A percentile compares a stretch with the other conserved stretches of the same genome.
These are phyloP conservation scores for Lagenaria siceraria DNA, from an alignment of 306 rosid genomes.

Conservation along the genomic window DNA sequence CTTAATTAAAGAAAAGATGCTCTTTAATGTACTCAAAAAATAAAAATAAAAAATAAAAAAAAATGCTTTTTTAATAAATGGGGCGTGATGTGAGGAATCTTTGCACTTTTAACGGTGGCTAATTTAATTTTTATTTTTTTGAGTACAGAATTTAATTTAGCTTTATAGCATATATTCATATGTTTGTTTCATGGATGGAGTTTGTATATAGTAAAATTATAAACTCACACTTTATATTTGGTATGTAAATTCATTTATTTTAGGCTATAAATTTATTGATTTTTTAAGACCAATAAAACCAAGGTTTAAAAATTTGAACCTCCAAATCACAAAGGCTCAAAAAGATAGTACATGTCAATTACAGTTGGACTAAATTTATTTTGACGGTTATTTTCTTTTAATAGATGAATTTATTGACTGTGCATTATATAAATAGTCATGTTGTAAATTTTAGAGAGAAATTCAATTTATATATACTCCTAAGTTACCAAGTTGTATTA, in stretches of 20 bases:
- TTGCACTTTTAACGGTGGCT: neutral
- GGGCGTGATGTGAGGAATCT: neutral
- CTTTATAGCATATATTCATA: neutral
- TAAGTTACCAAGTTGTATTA: no score
- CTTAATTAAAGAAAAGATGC: conserved; percentile 2
- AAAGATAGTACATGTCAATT: no score
- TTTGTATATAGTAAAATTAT: neutral
- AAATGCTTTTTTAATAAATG: neutral
- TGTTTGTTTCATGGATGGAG: neutral
- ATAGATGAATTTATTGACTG: no score
- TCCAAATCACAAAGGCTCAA: no score
- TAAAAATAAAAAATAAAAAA: no score
- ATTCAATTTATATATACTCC: no score
- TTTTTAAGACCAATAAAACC: no score
- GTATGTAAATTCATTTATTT: neutral
- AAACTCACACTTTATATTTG: neutral
- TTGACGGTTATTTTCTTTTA: no score
- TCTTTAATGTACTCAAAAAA: neutral
- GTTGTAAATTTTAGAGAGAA: no score
- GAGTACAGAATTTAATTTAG: neutral
- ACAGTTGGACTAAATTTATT: no score
- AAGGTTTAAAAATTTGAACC: no score
- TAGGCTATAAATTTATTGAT: neutral
- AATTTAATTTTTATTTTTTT: neutral
- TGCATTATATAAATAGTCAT: no score